phyloP scores from a whole-genome alignment of 305 asterid species.

The Plantago lanceolata region DNA sequence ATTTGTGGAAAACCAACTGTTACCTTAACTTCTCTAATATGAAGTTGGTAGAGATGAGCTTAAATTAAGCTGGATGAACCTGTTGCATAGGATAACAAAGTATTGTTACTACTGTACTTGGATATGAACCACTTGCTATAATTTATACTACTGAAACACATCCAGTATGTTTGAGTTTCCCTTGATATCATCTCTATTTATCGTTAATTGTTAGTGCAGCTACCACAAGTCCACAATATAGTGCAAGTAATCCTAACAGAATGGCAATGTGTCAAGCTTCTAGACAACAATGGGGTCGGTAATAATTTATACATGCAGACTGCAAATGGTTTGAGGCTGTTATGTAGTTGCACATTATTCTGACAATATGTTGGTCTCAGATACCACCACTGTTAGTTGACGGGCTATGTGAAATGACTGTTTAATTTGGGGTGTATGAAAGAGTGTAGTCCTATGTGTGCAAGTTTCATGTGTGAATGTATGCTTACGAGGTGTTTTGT shows the following conservation, averaged over 20 bases:
- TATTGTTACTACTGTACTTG: background rate
- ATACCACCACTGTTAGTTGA: background rate
- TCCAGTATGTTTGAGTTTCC: background rate
- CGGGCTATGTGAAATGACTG: background rate
- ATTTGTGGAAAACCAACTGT: background rate
- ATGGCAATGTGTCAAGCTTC: background rate
- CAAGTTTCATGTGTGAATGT: background rate
- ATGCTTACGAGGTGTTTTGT: conserved; percentile 19
- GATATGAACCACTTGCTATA: background rate
- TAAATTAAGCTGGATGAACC: too few species aligned
- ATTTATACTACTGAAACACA: too few species aligned
- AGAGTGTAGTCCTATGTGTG: background rate
- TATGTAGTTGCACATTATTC: background rate
- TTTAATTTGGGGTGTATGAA: background rate
- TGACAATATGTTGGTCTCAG: background rate
- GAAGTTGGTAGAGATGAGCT: too few species aligned
- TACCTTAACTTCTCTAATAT: too few species aligned
- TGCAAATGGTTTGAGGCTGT: background rate
- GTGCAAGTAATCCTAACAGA: background rate
- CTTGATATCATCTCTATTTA: background rate
- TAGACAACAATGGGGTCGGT: background rate
- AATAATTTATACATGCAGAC: background rate
- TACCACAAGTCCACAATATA: background rate
- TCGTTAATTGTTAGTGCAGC: background rate
- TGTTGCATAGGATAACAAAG: background rate